phyloP scores from a whole-genome alignment of 208 protist species.

The Trypanosoma boissoni region DNA sequence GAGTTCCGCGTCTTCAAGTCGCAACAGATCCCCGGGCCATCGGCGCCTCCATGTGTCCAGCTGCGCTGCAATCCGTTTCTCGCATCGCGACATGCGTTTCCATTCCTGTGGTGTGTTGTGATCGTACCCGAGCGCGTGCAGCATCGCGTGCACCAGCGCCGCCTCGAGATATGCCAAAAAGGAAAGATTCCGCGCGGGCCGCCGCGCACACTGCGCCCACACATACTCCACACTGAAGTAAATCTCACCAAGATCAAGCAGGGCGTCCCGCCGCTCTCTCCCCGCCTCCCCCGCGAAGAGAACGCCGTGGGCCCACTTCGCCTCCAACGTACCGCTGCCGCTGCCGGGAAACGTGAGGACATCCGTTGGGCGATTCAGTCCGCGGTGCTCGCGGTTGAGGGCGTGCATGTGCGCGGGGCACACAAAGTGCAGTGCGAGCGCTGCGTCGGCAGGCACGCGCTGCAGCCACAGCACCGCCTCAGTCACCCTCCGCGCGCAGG shows the following conservation, averaged over 20 bases:
- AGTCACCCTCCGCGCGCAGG: slow-evolving; percentile 25
- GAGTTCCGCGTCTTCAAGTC: slow-evolving; percentile 10
- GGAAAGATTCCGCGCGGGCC: slow-evolving; percentile 44
- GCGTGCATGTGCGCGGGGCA: slow-evolving; percentile 40
- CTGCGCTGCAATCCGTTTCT: slow-evolving; percentile 48
- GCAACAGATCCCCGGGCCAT: slow-evolving; percentile 35
- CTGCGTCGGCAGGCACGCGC: slow-evolving; percentile 34
- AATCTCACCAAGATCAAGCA: slow-evolving; percentile 27
- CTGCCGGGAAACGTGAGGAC: slow-evolving; percentile 71
- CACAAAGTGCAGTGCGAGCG: slow-evolving; percentile 53
- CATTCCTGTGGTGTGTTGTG: slow-evolving; percentile 58
- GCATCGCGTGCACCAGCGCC: slow-evolving; percentile 62
- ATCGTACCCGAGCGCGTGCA: slow-evolving; percentile 78
- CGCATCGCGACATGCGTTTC: slow-evolving; percentile 52
- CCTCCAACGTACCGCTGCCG: slow-evolving; percentile 25
- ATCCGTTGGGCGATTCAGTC: slow-evolving; percentile 58
- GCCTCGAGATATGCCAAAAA: slow-evolving; percentile 59
- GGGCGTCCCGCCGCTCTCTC: background rate
- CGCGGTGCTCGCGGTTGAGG: slow-evolving; percentile 43
- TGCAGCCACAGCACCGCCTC: slow-evolving; percentile 43
- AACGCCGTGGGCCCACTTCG: slow-evolving; percentile 33
- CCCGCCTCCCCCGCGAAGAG: slow-evolving; percentile 34
- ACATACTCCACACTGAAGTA: slow-evolving; percentile 78
- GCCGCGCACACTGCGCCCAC: slow-evolving; percentile 25
- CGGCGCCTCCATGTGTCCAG: slow-evolving; percentile 37